Evolutionary conservation across 345 rosid species (phyloP).

Genomic region (Erysimum cheiranthoides): DNA sequence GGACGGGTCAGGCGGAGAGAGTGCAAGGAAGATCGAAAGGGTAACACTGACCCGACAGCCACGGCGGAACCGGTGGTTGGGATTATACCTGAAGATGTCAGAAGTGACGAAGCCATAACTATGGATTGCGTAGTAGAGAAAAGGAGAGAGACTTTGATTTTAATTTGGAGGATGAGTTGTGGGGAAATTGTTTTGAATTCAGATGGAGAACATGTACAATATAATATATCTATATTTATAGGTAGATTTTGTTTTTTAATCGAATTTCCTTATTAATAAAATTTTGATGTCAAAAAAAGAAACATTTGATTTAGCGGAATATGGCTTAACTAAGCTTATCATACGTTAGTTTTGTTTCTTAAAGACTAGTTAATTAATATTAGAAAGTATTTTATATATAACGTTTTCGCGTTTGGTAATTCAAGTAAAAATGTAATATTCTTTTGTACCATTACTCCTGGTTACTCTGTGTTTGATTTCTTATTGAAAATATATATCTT

Average conservation of each 20-base stretch:
- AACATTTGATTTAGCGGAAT: neutral
- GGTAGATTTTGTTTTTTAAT: neutral
- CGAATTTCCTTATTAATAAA: neutral
- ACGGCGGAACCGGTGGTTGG: conserved; percentile 23
- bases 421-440: neutral
- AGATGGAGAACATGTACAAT: conserved; percentile 23
- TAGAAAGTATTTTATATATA: neutral
- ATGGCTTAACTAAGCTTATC: neutral
- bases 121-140: neutral
- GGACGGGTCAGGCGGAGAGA: conserved; percentile 23
- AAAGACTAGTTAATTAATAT: neutral
- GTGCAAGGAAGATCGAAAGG: conserved; percentile 13
- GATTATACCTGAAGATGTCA: conserved; percentile 36
- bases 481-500: neutral
- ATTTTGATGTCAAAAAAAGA: neutral
- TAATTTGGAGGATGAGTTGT: conserved; percentile 12
- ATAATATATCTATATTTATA: conserved; percentile 25
- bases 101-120: conserved; percentile 36
- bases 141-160: neutral
- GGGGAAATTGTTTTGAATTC: conserved; percentile 14
- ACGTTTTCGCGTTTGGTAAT: neutral
- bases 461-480: neutral
- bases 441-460: neutral
- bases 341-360: neutral
- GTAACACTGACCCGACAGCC: neutral